These are phyloP conservation scores for Sclerotinia spermophila DNA, from an alignment of 2,329 filamentous ascomycete genomes.

Conservation along the genomic window DNA sequence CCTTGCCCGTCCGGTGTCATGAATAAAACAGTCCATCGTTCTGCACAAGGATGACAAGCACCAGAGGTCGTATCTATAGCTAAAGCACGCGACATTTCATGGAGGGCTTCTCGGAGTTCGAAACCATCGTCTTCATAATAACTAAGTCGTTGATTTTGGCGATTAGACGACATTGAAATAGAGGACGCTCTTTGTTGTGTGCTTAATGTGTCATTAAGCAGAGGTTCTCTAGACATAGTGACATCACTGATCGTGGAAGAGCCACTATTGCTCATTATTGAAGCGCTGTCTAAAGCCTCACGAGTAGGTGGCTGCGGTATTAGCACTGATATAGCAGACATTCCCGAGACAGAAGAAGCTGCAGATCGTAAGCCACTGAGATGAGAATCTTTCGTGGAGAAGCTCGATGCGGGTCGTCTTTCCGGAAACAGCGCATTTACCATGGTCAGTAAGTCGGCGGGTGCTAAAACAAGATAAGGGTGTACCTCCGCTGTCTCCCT, in stretches of 20 bases:
- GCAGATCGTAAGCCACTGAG: constrained; percentile 62
- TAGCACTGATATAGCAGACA: constrained; percentile 63
- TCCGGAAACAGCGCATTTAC: constrained; percentile 83
- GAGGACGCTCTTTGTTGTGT: constrained; percentile 55
- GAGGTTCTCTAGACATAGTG: constrained; percentile 61
- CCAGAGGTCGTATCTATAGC: constrained; percentile 63
- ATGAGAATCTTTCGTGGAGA: constrained; percentile 46
- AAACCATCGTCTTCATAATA: constrained; percentile 63
- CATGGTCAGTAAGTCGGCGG: constrained; percentile 74
- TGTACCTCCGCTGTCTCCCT: constrained; percentile 75
- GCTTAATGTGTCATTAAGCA: constrained; percentile 53
- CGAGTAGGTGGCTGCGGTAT: constrained; percentile 59
- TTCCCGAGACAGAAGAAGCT: constrained; percentile 65
- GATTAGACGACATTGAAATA: constrained; percentile 43
- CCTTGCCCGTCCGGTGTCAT: constrained; percentile 69
- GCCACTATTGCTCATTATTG: constrained; percentile 67
- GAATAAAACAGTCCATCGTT: constrained; percentile 79
- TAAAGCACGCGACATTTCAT: constrained; percentile 66
- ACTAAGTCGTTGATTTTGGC: constrained; percentile 43
- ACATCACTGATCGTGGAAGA: constrained; percentile 70
- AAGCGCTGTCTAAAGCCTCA: constrained; percentile 58
- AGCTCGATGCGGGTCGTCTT: constrained; percentile 57
- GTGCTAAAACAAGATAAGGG: constrained; percentile 74
- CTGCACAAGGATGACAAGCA: constrained; percentile 72
- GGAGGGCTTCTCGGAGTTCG: constrained; percentile 62